Base-by-base conservation (phyloP, 306 rosid species). In the Glycine latifolia region DNA sequence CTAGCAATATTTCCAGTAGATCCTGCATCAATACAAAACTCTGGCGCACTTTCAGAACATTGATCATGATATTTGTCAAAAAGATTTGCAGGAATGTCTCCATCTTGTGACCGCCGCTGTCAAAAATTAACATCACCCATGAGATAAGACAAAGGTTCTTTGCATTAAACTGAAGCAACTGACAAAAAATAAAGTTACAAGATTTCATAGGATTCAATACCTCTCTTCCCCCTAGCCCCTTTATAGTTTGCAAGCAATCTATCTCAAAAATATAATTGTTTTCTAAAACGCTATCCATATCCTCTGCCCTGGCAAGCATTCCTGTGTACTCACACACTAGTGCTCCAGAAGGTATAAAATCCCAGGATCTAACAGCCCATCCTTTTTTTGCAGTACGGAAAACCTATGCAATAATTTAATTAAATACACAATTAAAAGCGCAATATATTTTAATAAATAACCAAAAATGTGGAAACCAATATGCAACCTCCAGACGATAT, bases 341-440 rank as follows among this genome's bases (percentile, higher is more conserved):
- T 53, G 99, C 98, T 26, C 99, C 99, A 61, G 99, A 87, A 76
- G 98, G 99, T 56, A 95, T 95, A 83, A 93, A 93, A 88, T 95
- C 97, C 99, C 99, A 95, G 16, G 94, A 93, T 83, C 98, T 86
- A 56, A 95, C 99, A 77, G 97, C 99, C 99, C 99, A 95, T 60
- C 99, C 99, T 81, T 93, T 95, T 88, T 91, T 93, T 13, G 96
- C 89, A 9, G 99, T 93, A 2, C 96, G 92, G 76, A 88, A 95
- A 87, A 95, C 96, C 99, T 95, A 84, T 83, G 81, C 48, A 10
- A 74, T 12, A 79, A 39, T 61, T 81, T 84, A 17, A 43, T 76
- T 60, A 31, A 61, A 46, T 26, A 16, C 6, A 35, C 10, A 60
- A 10, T 52, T 43, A 60, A 49, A 71, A 71, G 12, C 9, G 11